A percentile compares a stretch with the other conserved stretches of the same genome.
phyloP scores from a whole-genome alignment of 2,329 filamentous ascomycete genomes.

The Phaeosphaeriaceae sp. region DNA sequence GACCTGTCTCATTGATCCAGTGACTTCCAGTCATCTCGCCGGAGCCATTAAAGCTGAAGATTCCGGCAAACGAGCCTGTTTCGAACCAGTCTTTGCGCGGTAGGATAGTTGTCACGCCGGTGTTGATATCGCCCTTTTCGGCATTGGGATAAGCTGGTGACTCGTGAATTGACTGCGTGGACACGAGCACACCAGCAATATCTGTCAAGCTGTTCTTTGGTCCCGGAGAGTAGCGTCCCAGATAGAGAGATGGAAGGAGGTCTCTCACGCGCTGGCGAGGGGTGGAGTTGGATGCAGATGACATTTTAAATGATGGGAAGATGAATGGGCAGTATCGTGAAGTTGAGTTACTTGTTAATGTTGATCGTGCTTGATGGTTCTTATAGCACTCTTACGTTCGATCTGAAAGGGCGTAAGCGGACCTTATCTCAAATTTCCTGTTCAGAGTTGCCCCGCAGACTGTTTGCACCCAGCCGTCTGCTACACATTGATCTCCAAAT shows the following conservation, averaged over 20 bases:
- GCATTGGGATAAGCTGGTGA: slow-evolving; percentile 38
- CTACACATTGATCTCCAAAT: neutral
- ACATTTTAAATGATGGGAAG: slow-evolving; percentile 10
- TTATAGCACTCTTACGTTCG: neutral
- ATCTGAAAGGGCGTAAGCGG: neutral
- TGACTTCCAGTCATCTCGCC: slow-evolving; percentile 69
- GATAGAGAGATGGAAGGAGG: slow-evolving; percentile 45
- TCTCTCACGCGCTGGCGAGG: slow-evolving; percentile 47
- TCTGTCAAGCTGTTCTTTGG: slow-evolving; percentile 55
- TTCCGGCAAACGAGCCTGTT: slow-evolving; percentile 51
- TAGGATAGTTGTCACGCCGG: slow-evolving; percentile 54
- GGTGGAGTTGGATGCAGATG: slow-evolving; percentile 6
- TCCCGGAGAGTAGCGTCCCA: slow-evolving; percentile 49
- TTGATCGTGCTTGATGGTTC: too few relatives aligned
- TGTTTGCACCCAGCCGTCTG: neutral
- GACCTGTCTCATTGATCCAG: slow-evolving; percentile 68
- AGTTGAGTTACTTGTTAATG: too few relatives aligned
- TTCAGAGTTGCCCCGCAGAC: neutral
- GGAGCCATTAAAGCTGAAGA: slow-evolving; percentile 69
- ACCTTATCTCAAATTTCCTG: too few relatives aligned
- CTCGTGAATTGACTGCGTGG: slow-evolving; percentile 48
- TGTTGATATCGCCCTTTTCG: slow-evolving; percentile 44
- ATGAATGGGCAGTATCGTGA: too few relatives aligned
- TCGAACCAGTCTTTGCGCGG: slow-evolving; percentile 52
- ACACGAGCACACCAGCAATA: slow-evolving; percentile 52